These are phyloP conservation scores for Tuber borchii DNA, from an alignment of 495 filamentous ascomycete species.

Conservation along the genomic window DNA sequence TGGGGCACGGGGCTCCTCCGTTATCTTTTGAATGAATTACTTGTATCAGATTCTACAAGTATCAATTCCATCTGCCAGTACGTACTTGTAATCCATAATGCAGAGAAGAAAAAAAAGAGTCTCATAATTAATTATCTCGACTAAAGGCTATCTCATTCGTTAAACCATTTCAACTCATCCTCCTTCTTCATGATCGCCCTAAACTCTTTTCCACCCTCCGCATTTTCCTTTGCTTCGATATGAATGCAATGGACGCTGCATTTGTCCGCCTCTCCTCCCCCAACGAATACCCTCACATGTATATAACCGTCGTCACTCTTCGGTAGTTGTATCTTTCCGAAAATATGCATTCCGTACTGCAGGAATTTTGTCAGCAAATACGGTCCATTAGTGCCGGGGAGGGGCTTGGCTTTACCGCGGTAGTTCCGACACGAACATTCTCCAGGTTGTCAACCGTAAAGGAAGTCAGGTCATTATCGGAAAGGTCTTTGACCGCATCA, in stretches of 20 bases:
- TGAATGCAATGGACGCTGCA: slow-evolving; percentile 52
- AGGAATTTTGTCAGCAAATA: background rate
- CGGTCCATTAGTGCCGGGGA: background rate
- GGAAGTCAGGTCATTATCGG: slow-evolving; percentile 47
- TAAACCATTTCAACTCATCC: slow-evolving; percentile 55
- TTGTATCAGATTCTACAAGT: too few relatives aligned
- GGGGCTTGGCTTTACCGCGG: slow-evolving; percentile 39
- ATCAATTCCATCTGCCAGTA: background rate
- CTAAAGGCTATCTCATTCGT: slow-evolving; percentile 43
- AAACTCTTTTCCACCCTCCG: slow-evolving; percentile 47
- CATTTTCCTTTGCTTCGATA: slow-evolving; percentile 48
- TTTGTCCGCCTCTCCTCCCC: slow-evolving; percentile 45
- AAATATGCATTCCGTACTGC: slow-evolving; percentile 52
- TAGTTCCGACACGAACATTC: slow-evolving; percentile 49
- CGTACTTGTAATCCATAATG: background rate
- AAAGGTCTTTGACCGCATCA: slow-evolving; percentile 47
- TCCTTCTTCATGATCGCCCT: slow-evolving; percentile 51
- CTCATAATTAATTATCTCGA: background rate
- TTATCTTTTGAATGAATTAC: background rate
- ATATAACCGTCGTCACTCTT: slow-evolving; percentile 42
- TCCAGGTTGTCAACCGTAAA: slow-evolving; percentile 49
- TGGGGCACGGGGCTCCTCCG: background rate
- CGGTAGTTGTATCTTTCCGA: slow-evolving; percentile 53
- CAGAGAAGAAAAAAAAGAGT: background rate
- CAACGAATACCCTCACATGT: slow-evolving; percentile 49